phyloP scores from a whole-genome alignment of 306 rosid species.

The Astragalus glycyphyllos region DNA sequence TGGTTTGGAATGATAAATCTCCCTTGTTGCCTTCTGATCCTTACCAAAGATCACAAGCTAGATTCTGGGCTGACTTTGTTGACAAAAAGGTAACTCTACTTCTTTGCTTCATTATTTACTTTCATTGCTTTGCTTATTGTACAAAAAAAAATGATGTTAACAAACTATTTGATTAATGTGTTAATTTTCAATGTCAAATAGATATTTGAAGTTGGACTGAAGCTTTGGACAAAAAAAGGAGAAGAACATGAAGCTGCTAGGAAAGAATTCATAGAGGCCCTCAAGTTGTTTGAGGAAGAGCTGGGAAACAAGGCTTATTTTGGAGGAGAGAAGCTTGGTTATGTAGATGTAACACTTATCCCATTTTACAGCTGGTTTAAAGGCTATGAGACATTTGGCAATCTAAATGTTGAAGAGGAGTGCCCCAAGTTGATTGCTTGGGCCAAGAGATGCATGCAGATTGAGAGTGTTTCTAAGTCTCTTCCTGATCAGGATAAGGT shows the following conservation, averaged over 20 bases:
- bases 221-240: slow-evolving; percentile 41
- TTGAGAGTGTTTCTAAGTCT: slow-evolving; percentile 48
- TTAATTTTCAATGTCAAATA: neutral
- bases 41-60: slow-evolving; percentile 21
- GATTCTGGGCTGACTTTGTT: slow-evolving; percentile 45
- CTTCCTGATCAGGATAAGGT: slow-evolving; percentile 45
- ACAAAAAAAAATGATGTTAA: too few relatives aligned
- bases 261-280: slow-evolving; percentile 47
- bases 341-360: slow-evolving; percentile 48
- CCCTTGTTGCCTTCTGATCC: slow-evolving; percentile 39
- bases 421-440: slow-evolving; percentile 53
- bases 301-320: slow-evolving; percentile 46
- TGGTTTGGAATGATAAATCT: slow-evolving; percentile 36
- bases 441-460: slow-evolving; percentile 51
- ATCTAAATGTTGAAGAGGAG: slow-evolving; percentile 38
- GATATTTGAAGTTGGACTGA: slow-evolving; percentile 28
- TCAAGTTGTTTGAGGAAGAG: slow-evolving; percentile 42
- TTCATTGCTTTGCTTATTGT: too few relatives aligned
- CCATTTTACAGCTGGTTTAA: slow-evolving; percentile 48
- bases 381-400: slow-evolving; percentile 32
- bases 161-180: neutral
- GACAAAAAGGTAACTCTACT: slow-evolving; percentile 37
- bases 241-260: slow-evolving; percentile 50
- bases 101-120: too few relatives aligned
- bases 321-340: slow-evolving; percentile 52